Base-by-base conservation (phyloP, 2,329 filamentous ascomycete species). In the Curvularia verruculosa region DNA sequence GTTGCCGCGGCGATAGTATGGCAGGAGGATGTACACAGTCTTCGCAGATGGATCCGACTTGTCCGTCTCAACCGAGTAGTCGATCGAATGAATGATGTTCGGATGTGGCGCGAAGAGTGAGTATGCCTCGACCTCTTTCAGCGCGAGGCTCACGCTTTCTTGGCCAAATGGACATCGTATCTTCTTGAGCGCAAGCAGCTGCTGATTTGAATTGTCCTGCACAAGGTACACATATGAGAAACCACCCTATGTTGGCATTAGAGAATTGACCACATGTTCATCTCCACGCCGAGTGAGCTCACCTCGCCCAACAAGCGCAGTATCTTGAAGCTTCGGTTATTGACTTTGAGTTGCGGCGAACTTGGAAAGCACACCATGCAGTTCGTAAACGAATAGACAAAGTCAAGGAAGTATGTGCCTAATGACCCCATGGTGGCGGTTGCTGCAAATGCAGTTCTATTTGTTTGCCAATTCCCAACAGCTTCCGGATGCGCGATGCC, bases 181-280 rank as follows among this genome's bases (percentile, higher is more conserved):
- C 84, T 99, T 99, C 80, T 99, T 99, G 60, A 98, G 87, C 18
- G 95, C 95, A 77, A 96, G 94, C 45, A 96, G 85, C 69, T 94
- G 87, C 58, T 91, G 90, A 50, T 87, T 89, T 52, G 86, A 83
- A 46, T 90, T 94, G 77, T 97, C 93, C 82, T 98, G 91, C 58
- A 99, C 95, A 58, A 99, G 90, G 80, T 99, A 99, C 68, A 99
- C 95, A 79, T 98, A 99, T 64, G 92, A 96, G 83, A 99, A 99
- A 72, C 95, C 95, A 75, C 95, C 95, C 89, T 94, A 29, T 26
- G 23, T 34, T 15, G 21, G 34, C 5, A 47, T 63, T 26, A 52
- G 51, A 58, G n/a, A 57, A 40, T 23, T 49, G 21, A 10, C n/a
- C n/a, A 5, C 26, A 24, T 24, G 47, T 29, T 5, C 13, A 13